Evolutionary conservation across 2,329 filamentous ascomycete species (phyloP).

Genomic region (Arthrobotrys sinensis): DNA sequence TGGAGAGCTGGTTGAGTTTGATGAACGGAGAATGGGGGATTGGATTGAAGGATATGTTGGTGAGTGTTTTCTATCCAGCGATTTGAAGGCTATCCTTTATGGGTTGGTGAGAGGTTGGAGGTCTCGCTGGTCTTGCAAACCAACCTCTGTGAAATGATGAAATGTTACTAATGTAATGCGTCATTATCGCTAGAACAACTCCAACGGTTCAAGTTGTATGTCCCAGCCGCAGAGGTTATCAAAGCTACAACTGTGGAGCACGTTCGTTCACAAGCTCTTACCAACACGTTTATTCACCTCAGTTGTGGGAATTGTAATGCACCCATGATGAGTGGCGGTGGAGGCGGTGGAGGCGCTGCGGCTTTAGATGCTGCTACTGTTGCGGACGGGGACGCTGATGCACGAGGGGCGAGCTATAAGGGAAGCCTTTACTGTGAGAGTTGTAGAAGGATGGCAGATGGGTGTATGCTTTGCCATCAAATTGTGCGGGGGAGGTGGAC

Average conservation of each 20-base stretch:
- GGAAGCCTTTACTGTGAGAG: conserved; percentile 62
- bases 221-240: conserved; percentile 60
- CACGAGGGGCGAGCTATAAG: conserved; percentile 57
- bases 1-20: conserved; percentile 49
- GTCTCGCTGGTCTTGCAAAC: neutral
- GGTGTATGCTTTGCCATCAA: conserved; percentile 63
- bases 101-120: neutral
- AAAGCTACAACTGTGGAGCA: conserved; percentile 52
- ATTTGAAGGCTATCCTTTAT: conserved; percentile 8
- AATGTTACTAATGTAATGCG: neutral
- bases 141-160: neutral
- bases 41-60: conserved; percentile 63
- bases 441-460: conserved; percentile 61
- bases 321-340: conserved; percentile 39
- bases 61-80: conserved; percentile 31
- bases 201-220: conserved; percentile 62
- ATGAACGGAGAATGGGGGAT: conserved; percentile 61
- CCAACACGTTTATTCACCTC: conserved; percentile 57
- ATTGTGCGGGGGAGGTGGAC: conserved; percentile 63
- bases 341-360: conserved; percentile 8
- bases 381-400: conserved; percentile 36
- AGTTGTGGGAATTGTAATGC: conserved; percentile 57
- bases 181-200: conserved; percentile 52
- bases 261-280: conserved; percentile 49
- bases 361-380: conserved; percentile 44